Base-by-base conservation (phyloP, 2,329 filamentous ascomycete species). In the Scolecobasidium constrictum region DNA sequence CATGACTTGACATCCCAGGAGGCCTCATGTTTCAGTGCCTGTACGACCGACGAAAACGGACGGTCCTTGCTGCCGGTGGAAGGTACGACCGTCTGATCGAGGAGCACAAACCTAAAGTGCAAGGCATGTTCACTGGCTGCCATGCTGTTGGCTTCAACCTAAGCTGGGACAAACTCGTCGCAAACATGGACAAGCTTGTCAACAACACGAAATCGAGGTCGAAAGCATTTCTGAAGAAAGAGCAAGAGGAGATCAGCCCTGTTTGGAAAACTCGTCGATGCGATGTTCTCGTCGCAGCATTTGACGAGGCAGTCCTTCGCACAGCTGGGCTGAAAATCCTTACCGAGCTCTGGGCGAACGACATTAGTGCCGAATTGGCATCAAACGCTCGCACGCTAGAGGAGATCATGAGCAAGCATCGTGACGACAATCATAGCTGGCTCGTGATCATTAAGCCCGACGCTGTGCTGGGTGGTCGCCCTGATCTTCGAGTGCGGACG, bases 111-210 rank as follows among this genome's bases (percentile, higher is more conserved):
- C 83, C 84, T 4, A 81, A 78, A 49, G 48, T 44, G 67, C 74
- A 73, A 36, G 49, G 44, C 68, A 74, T 56, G 16, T 46, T 43
- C 16, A 47, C 48, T 17, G 46, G 61, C 3, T 77, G 78, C 16
- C 86, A 93, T 56, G 90, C 86, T 4, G 92, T 96, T 9, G 92
- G 93, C 1, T 90, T 96, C 56, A 93, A 87, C 54, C 67, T 96
- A 33, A 84, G 84, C 18, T 93, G 88, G 78, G 88, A 95, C 53
- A 78, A 82, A 45, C 68, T 94, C 3, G 80, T 81, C 5, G 76
- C 76, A 33, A 69, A 70, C 1, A 77, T 85, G 56, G 54, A 53
- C 11, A 69, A 71, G 23, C 71, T 72, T 49, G 55, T 74, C 11
- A 69, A 69, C 47, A 63, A 63, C 9, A 19, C 19, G 19, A 54